Evolutionary conservation across 257 asterid species (phyloP).

Genomic region (Ajuga chamaepitys): DNA sequence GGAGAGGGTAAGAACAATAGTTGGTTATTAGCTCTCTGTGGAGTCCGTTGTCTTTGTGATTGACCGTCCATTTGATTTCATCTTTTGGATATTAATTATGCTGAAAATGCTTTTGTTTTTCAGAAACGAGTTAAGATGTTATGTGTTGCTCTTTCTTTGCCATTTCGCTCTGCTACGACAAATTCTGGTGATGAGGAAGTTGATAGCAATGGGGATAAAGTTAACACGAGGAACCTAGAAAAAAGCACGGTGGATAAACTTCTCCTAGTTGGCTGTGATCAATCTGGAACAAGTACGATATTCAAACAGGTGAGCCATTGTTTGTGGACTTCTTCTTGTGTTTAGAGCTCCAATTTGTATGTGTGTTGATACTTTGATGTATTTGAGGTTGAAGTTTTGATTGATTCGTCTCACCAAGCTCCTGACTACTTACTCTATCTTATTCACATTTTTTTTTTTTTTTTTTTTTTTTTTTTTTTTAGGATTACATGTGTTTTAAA

Average conservation of each 20-base stretch:
- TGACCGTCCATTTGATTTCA: background rate
- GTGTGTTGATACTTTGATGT: background rate
- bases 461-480: too few species aligned
- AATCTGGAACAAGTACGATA: conserved; percentile 84
- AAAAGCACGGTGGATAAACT: conserved; percentile 34
- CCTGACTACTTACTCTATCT: background rate
- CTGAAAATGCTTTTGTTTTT: conserved; percentile 14
- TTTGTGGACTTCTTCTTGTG: background rate
- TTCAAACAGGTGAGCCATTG: conserved; percentile 62
- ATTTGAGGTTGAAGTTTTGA: background rate
- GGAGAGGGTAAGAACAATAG: conserved; percentile 46
- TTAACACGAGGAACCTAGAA: conserved; percentile 15
- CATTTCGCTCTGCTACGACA: conserved; percentile 46
- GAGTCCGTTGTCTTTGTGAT: background rate
- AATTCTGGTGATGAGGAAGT: conserved; percentile 27
- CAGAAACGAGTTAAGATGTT: conserved; percentile 59
- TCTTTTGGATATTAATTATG: background rate
- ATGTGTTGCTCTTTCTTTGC: conserved; percentile 66
- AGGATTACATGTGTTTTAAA: background rate
- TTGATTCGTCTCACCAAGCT: background rate
- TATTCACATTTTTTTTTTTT: too few species aligned
- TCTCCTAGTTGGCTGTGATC: conserved; percentile 73
- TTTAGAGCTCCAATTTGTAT: background rate
- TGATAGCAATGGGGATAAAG: conserved; percentile 16
- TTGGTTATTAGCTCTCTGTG: background rate